phyloP scores from a whole-genome alignment of 225 moss, liverwort and hornwort species.

The Climacium dendroides region DNA sequence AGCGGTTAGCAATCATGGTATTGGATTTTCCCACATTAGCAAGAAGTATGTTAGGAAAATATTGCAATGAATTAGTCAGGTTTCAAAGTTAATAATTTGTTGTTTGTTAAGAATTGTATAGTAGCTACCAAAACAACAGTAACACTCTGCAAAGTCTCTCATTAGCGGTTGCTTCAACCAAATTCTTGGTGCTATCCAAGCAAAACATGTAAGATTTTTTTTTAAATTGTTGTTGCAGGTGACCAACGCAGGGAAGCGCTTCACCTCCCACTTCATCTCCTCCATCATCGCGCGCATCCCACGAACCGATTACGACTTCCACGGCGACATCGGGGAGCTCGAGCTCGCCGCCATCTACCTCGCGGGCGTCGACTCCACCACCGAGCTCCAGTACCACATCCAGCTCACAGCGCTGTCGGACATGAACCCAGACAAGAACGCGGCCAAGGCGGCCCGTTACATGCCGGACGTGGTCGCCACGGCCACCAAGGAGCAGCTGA shows the following conservation, averaged over 20 bases:
- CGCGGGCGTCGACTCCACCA: neutral
- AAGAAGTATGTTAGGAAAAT: no score
- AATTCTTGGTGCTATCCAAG: no score
- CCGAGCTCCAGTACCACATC: neutral
- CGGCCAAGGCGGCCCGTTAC: neutral
- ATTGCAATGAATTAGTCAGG: neutral
- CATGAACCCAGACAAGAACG: neutral
- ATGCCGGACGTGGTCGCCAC: slow-evolving; percentile 10
- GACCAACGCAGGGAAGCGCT: neutral
- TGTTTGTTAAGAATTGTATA: neutral
- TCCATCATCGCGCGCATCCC: neutral
- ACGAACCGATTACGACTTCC: neutral
- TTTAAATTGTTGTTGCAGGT: neutral
- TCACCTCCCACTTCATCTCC: slow-evolving; percentile 7
- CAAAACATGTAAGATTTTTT: neutral
- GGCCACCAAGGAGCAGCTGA: neutral
- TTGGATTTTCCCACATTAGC: neutral
- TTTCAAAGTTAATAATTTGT: neutral
- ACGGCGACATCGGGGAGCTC: neutral
- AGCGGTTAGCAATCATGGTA: neutral
- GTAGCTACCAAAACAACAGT: no score
- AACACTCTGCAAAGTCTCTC: neutral
- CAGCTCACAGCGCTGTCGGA: slow-evolving; percentile 1
- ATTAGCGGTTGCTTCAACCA: neutral
- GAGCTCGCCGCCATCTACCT: slow-evolving; percentile 3